A percentile compares a stretch with the other conserved stretches of the same genome.
phyloP scores from a whole-genome alignment of 2,329 filamentous ascomycete species.

The Cordyceps javanica region DNA sequence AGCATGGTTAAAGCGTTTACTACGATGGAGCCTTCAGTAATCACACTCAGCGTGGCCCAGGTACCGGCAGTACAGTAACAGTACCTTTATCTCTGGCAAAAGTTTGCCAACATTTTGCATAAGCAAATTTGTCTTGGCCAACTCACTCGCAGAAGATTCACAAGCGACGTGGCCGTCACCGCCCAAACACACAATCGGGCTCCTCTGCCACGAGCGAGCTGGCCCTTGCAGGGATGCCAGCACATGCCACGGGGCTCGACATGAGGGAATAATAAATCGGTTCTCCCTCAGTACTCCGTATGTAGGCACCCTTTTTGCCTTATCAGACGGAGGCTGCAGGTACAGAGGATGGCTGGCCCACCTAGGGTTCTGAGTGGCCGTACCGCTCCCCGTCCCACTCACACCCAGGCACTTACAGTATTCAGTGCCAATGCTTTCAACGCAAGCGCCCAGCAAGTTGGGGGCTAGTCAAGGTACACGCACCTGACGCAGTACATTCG shows the following conservation, averaged over 20 bases:
- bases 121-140: too few relatives aligned
- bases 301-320: too few relatives aligned
- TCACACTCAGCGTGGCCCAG: neutral
- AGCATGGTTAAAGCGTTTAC: neutral
- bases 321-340: neutral
- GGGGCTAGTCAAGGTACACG: conserved; percentile 9
- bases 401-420: neutral
- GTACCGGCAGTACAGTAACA: neutral
- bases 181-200: neutral
- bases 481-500: conserved; percentile 3
- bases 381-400: conserved; percentile 4
- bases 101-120: too few relatives aligned
- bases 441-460: neutral
- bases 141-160: too few relatives aligned
- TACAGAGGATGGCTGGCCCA: neutral
- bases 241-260: neutral
- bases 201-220: neutral
- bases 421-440: neutral
- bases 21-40: neutral
- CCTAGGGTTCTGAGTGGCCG: neutral
- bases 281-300: neutral
- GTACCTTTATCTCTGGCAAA: neutral
- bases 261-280: conserved; percentile 1
- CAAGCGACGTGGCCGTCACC: neutral
- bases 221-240: neutral